phyloP scores from a whole-genome alignment of 805 yeast species.

The Wickerhamiella allomyrinae region DNA sequence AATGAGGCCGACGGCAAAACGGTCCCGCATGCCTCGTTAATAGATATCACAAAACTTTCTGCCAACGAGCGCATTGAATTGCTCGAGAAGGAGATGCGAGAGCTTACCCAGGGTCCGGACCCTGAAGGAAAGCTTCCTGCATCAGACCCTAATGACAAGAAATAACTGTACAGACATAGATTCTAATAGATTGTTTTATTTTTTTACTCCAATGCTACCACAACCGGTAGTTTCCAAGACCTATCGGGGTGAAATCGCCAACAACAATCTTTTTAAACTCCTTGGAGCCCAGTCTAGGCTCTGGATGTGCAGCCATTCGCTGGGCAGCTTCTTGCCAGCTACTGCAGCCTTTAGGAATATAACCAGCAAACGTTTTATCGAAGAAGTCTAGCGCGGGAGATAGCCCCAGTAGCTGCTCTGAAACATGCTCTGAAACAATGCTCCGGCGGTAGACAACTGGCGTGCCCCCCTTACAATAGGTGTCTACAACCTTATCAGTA shows the following conservation, averaged over 20 bases:
- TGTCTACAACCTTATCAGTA: constrained; percentile 11
- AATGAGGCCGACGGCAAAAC: constrained; percentile 6
- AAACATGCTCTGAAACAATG: background rate
- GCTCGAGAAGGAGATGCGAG: constrained; percentile 6
- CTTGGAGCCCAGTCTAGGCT: background rate
- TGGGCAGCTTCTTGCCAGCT: background rate
- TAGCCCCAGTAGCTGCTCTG: background rate
- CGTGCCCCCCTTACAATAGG: constrained; percentile 14
- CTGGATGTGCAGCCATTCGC: background rate
- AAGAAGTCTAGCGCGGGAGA: background rate
- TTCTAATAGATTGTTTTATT: no score
- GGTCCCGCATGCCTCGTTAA: constrained; percentile 24
- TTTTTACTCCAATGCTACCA: no score
- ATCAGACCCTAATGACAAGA: background rate
- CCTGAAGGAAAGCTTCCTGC: background rate
- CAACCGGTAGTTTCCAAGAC: background rate
- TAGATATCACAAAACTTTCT: constrained; percentile 17
- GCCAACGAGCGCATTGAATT: constrained; percentile 6
- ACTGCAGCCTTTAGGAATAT: background rate
- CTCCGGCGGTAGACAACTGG: constrained; percentile 14
- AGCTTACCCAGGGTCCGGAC: background rate
- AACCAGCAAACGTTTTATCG: background rate
- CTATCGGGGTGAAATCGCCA: constrained; percentile 1
- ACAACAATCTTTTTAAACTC: background rate
- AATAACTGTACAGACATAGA: no score